Evolutionary conservation across 495 filamentous ascomycete species (phyloP).

Genomic region (Neurospora terricola): DNA sequence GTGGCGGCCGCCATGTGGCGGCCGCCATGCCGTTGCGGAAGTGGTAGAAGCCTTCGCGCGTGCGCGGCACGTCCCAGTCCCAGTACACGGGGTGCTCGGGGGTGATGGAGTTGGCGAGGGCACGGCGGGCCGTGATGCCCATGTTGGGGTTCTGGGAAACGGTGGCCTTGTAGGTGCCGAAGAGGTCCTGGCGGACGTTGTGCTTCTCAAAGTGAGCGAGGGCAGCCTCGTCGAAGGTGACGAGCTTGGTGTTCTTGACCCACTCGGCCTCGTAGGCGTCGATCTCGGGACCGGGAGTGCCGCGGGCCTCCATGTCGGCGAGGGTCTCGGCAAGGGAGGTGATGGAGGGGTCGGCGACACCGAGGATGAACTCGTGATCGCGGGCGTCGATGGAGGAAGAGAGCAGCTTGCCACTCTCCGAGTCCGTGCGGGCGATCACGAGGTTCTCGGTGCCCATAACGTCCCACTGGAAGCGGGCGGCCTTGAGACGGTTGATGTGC

Average conservation of each 20-base stretch:
- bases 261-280: conserved; percentile 79
- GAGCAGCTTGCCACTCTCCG: conserved; percentile 82
- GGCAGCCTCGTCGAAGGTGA: conserved; percentile 88
- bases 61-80: conserved; percentile 87
- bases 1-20: no score
- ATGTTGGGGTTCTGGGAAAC: conserved; percentile 57
- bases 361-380: conserved; percentile 94
- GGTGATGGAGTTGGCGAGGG: conserved; percentile 55
- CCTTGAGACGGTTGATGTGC: conserved; percentile 89
- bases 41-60: conserved; percentile 93
- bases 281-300: conserved; percentile 69
- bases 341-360: conserved; percentile 58
- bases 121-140: conserved; percentile 64
- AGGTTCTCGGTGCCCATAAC: conserved; percentile 92
- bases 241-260: conserved; percentile 77
- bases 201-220: conserved; percentile 58
- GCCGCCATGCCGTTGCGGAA: conserved; percentile 80
- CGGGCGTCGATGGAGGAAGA: conserved; percentile 84
- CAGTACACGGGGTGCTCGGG: conserved; percentile 53
- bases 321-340: conserved; percentile 79
- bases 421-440: conserved; percentile 89
- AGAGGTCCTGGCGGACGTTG: conserved; percentile 47
- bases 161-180: conserved; percentile 53
- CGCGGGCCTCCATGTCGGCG: conserved; percentile 77
- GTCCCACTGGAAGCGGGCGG: conserved; percentile 95